Evolutionary conservation across 2,329 filamentous ascomycete species (phyloP).

Genomic region (Arthrobotrys sphaeroides): DNA sequence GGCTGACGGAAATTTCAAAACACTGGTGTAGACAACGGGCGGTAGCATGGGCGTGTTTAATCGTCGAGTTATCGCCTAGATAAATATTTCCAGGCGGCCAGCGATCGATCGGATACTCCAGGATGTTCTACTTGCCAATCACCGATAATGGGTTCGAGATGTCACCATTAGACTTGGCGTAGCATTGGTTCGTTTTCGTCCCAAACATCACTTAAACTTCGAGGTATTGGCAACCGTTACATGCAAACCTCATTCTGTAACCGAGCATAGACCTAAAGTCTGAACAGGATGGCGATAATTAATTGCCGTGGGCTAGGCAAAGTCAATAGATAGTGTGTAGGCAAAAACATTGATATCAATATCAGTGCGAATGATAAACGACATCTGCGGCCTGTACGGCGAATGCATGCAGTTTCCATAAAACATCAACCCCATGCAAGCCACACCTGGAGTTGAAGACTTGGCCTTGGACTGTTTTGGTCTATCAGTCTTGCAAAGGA

Average conservation of each 20-base stretch:
- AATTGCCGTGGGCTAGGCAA: slow-evolving; percentile 7
- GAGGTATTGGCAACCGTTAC: slow-evolving; percentile 11
- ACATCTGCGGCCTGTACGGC: slow-evolving; percentile 36
- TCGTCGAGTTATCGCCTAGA: neutral
- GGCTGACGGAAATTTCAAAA: slow-evolving; percentile 26
- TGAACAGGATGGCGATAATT: neutral
- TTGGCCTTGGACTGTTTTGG: slow-evolving; percentile 28
- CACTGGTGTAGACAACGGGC: slow-evolving; percentile 4
- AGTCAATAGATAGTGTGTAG: neutral
- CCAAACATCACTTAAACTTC: slow-evolving; percentile 26
- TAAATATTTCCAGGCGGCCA: neutral
- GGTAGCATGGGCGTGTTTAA: slow-evolving; percentile 19
- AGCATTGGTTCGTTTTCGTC: neutral
- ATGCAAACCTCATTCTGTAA: slow-evolving; percentile 12
- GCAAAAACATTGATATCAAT: slow-evolving; percentile 22
- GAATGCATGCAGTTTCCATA: slow-evolving; percentile 52
- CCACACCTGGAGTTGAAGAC: slow-evolving; percentile 34
- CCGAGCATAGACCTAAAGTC: neutral
- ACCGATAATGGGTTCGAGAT: neutral
- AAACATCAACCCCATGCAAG: slow-evolving; percentile 33
- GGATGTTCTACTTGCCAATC: too few species aligned
- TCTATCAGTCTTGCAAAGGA: slow-evolving; percentile 15
- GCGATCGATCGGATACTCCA: slow-evolving; percentile 10
- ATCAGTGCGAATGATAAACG: slow-evolving; percentile 42
- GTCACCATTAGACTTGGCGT: neutral